phyloP scores from a whole-genome alignment of 208 protist species.

The Acanthamoeba healyi region DNA sequence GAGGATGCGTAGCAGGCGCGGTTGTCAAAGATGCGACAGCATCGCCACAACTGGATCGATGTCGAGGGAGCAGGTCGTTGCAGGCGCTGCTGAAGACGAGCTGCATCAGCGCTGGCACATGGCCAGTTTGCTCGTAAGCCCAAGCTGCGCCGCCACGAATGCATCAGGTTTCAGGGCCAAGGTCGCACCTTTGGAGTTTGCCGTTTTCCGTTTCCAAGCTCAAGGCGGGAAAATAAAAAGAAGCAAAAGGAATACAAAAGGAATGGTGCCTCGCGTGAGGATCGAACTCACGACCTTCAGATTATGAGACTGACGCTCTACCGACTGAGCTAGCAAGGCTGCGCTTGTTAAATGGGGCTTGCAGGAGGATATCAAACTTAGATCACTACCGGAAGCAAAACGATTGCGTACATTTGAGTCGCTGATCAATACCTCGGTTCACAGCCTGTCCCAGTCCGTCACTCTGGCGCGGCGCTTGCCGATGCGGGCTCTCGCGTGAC shows the following conservation, averaged over 20 bases:
- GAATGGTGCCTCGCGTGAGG: constrained; percentile 76
- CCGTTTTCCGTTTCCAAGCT: background rate
- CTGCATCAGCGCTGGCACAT: background rate
- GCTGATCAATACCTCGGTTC: no score
- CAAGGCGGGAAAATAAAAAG: background rate
- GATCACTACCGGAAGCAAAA: no score
- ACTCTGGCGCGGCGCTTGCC: no score
- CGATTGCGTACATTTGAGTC: no score
- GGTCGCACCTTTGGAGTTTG: no score
- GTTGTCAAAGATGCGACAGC: background rate
- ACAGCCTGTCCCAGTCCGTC: no score
- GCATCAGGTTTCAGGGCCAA: no score
- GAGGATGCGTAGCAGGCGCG: background rate
- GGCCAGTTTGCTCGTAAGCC: no score
- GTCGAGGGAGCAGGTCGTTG: no score
- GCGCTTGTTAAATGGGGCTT: no score
- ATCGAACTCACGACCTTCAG: constrained; percentile 80
- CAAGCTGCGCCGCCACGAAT: background rate
- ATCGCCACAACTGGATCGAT: background rate
- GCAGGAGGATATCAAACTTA: no score
- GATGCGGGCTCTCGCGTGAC: no score
- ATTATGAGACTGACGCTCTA: constrained; percentile 81
- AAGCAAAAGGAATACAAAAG: background rate
- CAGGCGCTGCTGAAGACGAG: background rate
- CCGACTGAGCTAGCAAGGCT: constrained; percentile 76